These are phyloP conservation scores for Viridothelium virens DNA, from an alignment of 495 filamentous ascomycete genomes.

Conservation along the genomic window DNA sequence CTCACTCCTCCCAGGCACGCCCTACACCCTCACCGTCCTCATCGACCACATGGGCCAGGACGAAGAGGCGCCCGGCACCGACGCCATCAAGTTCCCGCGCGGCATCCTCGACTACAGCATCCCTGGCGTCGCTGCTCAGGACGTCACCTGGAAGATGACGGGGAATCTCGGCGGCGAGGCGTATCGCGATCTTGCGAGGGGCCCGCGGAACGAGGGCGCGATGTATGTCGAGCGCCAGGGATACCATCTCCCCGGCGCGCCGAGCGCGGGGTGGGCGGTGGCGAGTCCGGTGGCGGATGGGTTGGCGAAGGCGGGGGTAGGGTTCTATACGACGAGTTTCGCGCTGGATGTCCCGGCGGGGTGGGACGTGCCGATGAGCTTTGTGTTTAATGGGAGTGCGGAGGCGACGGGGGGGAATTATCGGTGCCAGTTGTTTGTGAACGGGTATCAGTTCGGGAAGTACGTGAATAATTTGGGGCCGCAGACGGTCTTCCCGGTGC, in stretches of 20 bases:
- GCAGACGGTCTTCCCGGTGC: constrained; percentile 44
- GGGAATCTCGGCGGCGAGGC: constrained; percentile 68
- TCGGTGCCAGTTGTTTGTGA: constrained; percentile 51
- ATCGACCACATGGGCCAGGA: constrained; percentile 64
- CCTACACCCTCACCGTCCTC: constrained; percentile 57
- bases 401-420: constrained; percentile 10
- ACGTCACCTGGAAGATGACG: constrained; percentile 61
- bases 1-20: constrained; percentile 41
- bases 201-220: constrained; percentile 67
- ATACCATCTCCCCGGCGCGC: constrained; percentile 55
- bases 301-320: constrained; percentile 42
- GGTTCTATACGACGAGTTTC: constrained; percentile 42
- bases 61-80: constrained; percentile 49
- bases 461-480: constrained; percentile 60
- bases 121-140: constrained; percentile 38
- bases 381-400: constrained; percentile 24
- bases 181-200: constrained; percentile 54
- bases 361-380: constrained; percentile 32
- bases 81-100: constrained; percentile 58
- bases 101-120: constrained; percentile 55
- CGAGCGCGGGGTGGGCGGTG: constrained; percentile 40
- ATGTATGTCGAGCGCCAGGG: constrained; percentile 62
- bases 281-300: constrained; percentile 45
- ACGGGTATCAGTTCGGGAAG: constrained; percentile 66
- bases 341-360: constrained; percentile 26